Evolutionary conservation across 2,329 filamentous ascomycete species (phyloP).

Genomic region (Botrytis aclada): DNA sequence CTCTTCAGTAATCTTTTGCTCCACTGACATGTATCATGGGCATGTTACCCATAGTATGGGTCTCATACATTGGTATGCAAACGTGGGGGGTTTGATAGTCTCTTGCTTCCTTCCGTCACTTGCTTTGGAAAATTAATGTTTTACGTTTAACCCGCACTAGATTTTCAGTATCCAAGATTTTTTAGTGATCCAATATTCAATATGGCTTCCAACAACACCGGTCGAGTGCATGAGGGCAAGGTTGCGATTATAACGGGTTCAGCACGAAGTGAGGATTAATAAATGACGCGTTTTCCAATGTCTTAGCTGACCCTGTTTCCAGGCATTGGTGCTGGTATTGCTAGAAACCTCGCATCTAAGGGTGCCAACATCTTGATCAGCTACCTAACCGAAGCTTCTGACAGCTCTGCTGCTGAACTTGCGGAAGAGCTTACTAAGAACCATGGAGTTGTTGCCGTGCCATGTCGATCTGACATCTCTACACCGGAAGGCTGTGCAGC

Average conservation of each 20-base stretch:
- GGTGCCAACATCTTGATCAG: slow-evolving; percentile 60
- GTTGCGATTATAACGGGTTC: slow-evolving; percentile 74
- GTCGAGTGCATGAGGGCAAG: slow-evolving; percentile 55
- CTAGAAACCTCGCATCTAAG: slow-evolving; percentile 64
- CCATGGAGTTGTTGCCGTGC: slow-evolving; percentile 58
- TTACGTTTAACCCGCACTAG: background rate
- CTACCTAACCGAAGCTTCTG: slow-evolving; percentile 60
- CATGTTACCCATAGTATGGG: background rate
- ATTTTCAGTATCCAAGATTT: background rate
- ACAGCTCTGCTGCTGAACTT: slow-evolving; percentile 49
- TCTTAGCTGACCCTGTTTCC: slow-evolving; percentile 18
- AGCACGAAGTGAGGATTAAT: slow-evolving; percentile 57
- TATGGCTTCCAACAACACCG: background rate
- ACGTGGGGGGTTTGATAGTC: background rate
- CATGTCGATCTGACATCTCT: slow-evolving; percentile 67
- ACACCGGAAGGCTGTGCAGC: slow-evolving; percentile 55
- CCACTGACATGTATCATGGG: background rate
- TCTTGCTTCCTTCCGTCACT: background rate
- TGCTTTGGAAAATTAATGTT: background rate
- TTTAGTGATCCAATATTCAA: background rate
- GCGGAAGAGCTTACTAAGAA: slow-evolving; percentile 50
- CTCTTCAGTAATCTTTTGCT: background rate
- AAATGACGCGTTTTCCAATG: background rate
- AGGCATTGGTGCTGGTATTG: slow-evolving; percentile 67
- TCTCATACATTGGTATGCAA: background rate